Evolutionary conservation across 495 filamentous ascomycete genomes (phyloP).

Genomic region (Podospora comata): DNA sequence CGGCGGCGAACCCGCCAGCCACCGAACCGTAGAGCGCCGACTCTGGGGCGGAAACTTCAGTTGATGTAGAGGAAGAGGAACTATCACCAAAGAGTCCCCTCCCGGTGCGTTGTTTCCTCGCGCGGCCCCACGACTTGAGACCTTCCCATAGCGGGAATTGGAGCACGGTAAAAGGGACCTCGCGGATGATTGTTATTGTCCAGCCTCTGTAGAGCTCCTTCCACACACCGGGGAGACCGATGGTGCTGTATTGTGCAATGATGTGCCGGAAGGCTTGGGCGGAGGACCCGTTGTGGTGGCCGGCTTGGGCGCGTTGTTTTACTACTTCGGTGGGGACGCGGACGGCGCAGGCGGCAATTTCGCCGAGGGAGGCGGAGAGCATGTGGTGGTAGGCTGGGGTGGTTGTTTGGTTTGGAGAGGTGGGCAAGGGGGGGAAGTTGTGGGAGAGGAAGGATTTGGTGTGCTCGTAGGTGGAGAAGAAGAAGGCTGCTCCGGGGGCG

Average conservation of each 20-base stretch:
- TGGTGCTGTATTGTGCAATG: slow-evolving; percentile 48
- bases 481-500: slow-evolving; percentile 93
- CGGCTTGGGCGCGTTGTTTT: slow-evolving; percentile 93
- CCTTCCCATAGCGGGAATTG: slow-evolving; percentile 98
- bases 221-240: slow-evolving; percentile 58
- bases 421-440: background rate
- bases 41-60: slow-evolving; percentile 66
- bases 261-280: slow-evolving; percentile 65
- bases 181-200: slow-evolving; percentile 84
- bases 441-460: slow-evolving; percentile 58
- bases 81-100: slow-evolving; percentile 48
- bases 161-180: slow-evolving; percentile 94
- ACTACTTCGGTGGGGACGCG: slow-evolving; percentile 94
- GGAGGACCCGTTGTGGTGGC: slow-evolving; percentile 60
- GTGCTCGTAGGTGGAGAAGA: slow-evolving; percentile 95
- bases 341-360: slow-evolving; percentile 88
- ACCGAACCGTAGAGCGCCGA: slow-evolving; percentile 83
- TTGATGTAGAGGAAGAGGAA: background rate
- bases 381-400: slow-evolving; percentile 59
- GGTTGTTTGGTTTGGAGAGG: slow-evolving; percentile 11
- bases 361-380: slow-evolving; percentile 80
- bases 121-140: slow-evolving; percentile 62
- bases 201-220: slow-evolving; percentile 87
- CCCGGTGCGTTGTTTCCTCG: slow-evolving; percentile 36
- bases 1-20: slow-evolving; percentile 82